Base-by-base conservation (phyloP, 2,329 filamentous ascomycete genomes). In the Microsporum audouinii region DNA sequence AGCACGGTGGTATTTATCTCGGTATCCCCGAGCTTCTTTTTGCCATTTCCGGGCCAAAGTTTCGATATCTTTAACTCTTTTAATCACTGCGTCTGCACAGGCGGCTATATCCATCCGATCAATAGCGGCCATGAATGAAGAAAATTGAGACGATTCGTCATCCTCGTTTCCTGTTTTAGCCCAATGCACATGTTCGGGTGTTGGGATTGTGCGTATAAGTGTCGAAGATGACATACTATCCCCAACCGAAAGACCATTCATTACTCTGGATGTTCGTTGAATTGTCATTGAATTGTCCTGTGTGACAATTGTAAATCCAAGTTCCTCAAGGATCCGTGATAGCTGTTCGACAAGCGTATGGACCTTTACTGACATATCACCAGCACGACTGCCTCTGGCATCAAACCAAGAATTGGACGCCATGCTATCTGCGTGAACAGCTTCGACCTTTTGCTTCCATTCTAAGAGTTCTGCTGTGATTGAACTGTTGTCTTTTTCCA, bases 31-130 rank as follows among this genome's bases (percentile, higher is more conserved):
- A 34, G 89, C 87, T 71, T 99, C 94, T 63, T 89, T 89, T 69
- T 94, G 91, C 79, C 91, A 91, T 75, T 96, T 97, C 61, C 91
- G 88, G 17, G 91, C 91, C 63, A 94, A 87, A 67, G 94, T 87
- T 73, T 99, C 94, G 63, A 95, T 88, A 69, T 99, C 94, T 68
- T 92, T 95, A 68, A 96, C 84, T 12, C 94, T 87, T 69, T 92
- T 94, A 64, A 89, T 87, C 31, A 99, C 81, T 0, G 89, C 86
- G 62, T 97, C 92, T 55, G 85, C 84, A 68, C 96, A 95, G 2
- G 83, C 80, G 63, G 96, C 89, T 56, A 92, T 80, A 69, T 95
- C 89, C 69, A 99, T 94, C 33, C 83, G 82, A 17, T 88, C 84
- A 17, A 96, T 77, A 2, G 84, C 84, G 39, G 83, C 79, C 65